These are phyloP conservation scores for Neofusicoccum parvum DNA, from an alignment of 2,329 filamentous ascomycete genomes.

Conservation along the genomic window DNA sequence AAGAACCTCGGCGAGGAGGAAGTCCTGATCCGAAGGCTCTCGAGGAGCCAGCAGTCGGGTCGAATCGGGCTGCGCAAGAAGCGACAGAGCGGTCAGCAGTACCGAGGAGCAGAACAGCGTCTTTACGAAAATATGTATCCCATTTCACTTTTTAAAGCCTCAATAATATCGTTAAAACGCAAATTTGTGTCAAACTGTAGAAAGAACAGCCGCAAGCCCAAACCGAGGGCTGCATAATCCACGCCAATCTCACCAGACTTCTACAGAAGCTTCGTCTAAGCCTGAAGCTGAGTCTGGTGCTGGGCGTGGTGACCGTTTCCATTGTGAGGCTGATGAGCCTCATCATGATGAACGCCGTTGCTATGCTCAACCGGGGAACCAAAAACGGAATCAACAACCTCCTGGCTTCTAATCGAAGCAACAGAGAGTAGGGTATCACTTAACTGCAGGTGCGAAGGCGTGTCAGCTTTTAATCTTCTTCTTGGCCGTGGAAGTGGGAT, in stretches of 20 bases:
- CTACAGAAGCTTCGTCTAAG: neutral
- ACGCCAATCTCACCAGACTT: neutral
- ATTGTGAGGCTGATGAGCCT: neutral
- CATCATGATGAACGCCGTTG: conserved; percentile 16
- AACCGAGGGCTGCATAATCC: neutral
- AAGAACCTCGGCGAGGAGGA: neutral
- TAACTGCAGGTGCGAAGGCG: conserved; percentile 51
- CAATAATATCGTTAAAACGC: neutral
- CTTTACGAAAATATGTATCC: neutral
- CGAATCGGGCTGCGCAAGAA: neutral
- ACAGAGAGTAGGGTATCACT: conserved; percentile 83
- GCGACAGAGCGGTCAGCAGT: no score
- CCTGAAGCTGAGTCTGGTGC: conserved; percentile 14
- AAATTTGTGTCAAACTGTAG: neutral
- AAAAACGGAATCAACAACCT: conserved; percentile 78
- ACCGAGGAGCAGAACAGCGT: neutral
- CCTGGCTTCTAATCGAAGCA: conserved; percentile 72
- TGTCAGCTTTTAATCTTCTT: conserved; percentile 20
- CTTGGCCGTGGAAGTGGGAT: neutral
- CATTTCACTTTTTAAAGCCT: neutral
- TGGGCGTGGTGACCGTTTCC: conserved; percentile 10
- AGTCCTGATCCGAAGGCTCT: neutral
- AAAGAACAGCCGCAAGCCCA: neutral
- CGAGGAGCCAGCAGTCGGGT: neutral
- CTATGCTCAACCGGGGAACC: conserved; percentile 28